Conservation (phyloP, 2,329 filamentous ascomycete genomes). For the Xylariaceae sp. region DNA sequence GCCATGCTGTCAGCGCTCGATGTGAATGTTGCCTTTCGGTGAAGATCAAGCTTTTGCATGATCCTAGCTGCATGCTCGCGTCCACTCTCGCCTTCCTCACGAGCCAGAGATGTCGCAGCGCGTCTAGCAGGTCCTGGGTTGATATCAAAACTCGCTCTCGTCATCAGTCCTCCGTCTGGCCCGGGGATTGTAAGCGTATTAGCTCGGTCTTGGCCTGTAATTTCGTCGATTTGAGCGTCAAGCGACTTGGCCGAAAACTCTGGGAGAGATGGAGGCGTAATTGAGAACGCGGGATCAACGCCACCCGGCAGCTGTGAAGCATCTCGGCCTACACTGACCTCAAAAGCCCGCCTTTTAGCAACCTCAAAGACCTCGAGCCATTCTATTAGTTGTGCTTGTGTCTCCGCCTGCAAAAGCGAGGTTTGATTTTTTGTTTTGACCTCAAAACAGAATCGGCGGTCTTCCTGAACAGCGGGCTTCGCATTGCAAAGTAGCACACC, state of each 20-base stretch:
- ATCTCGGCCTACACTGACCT: constrained; percentile 59
- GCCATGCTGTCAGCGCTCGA: constrained; percentile 39
- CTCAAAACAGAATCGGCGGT: constrained; percentile 94
- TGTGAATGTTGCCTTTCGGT: constrained; percentile 68
- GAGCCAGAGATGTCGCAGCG: constrained; percentile 53
- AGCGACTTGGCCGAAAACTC: constrained; percentile 82
- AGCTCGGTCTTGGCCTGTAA: constrained; percentile 51
- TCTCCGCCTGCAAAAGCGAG: constrained; percentile 87
- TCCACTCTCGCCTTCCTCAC: constrained; percentile 68
- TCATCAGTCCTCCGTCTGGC: constrained; percentile 48
- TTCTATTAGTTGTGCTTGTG: constrained; percentile 83
- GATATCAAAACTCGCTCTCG: constrained; percentile 71
- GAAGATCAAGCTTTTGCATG: constrained; percentile 87
- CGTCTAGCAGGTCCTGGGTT: constrained; percentile 45
- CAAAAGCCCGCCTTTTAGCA: constrained; percentile 87
- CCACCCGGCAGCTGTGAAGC: constrained; percentile 45
- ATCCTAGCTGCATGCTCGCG: constrained; percentile 82
- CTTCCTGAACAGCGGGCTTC: constrained; percentile 85
- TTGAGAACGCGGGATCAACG: constrained; percentile 78
- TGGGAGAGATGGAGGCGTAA: constrained; percentile 79
- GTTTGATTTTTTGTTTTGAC: constrained; percentile 96
- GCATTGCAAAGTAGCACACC: constrained; percentile 92
- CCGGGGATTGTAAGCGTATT: constrained; percentile 63
- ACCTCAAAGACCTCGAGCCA: constrained; percentile 94
- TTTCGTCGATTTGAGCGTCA: constrained; percentile 56